Conservation (phyloP, 345 rosid species). For the Corymbia maculata region DNA sequence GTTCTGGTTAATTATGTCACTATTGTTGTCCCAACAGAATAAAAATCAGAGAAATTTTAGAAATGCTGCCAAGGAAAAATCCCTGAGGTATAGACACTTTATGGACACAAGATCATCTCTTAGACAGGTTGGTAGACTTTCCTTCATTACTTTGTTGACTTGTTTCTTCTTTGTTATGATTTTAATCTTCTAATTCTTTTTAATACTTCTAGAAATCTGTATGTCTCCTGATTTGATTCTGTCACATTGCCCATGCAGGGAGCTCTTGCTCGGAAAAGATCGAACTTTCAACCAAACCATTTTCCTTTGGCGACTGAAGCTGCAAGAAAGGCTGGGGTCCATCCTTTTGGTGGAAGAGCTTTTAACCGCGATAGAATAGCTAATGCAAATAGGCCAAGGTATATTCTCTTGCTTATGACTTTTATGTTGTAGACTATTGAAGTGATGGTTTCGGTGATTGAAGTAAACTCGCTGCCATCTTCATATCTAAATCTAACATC, state of each 20-base stretch:
- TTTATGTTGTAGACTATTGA: neutral
- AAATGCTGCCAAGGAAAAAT: constrained; percentile 32
- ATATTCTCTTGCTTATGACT: neutral
- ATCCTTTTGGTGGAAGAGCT: constrained; percentile 42
- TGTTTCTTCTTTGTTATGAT: neutral
- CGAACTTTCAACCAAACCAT: constrained; percentile 49
- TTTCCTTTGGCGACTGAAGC: constrained; percentile 46
- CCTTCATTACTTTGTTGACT: neutral
- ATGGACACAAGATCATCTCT: constrained; percentile 56
- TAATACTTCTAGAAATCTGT: neutral
- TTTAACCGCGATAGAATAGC: constrained; percentile 26
- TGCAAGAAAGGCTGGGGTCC: constrained; percentile 49
- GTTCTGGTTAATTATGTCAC: neutral
- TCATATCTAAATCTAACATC: neutral
- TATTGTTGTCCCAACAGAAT: constrained; percentile 26
- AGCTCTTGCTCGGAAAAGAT: constrained; percentile 65
- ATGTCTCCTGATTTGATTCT: neutral
- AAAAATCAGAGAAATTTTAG: constrained; percentile 34
- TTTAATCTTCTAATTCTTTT: neutral
- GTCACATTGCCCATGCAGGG: constrained; percentile 29
- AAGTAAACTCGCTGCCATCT: neutral
- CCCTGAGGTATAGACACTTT: constrained; percentile 38
- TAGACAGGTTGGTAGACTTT: constrained; percentile 54
- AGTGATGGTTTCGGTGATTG: neutral
- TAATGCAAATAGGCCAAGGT: constrained; percentile 58